Evolutionary conservation across 2,329 filamentous ascomycete species (phyloP), one percentile per base, ranked within the genome.

Genomic region (Colletotrichum destructivum): DNA sequence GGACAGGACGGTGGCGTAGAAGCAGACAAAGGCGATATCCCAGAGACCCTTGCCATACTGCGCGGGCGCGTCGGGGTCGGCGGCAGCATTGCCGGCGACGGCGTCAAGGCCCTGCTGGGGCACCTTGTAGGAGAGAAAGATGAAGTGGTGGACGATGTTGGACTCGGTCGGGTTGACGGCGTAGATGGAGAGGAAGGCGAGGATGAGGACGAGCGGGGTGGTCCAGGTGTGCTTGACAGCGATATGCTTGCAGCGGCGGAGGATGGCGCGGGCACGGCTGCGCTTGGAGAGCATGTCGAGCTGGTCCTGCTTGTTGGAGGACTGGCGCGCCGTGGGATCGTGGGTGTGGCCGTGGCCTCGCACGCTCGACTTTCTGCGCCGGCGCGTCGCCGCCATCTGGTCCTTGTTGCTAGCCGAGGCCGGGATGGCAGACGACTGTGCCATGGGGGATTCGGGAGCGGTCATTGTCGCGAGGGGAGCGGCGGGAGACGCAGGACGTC

Each of bases 41-140:
- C 88, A 87, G 42, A 81, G 84, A 31, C 92, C 92, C 77, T 94
- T 94, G 77, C 89, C 91, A 81, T 94, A 94, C 79, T 92, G 89
- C 35, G 85, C 82, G 13, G 84, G 82, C 12, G 82, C 81, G 68
- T 80, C 81, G 40, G 38, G 47, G 13, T 69, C 59, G 15, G 51
- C 44, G 2, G 51, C 51, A 38, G 49, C 63, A 31, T 31, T 31
- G 3, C 46, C 47, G 49, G 61, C 38, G 23, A 38, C 61, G 21
- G 44, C 57, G 4, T 84, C 83, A 68, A 79, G 80, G 21, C 79
- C 76, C n/a, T 77, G 76, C 63, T 81, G 83, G 7, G 87, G 83
- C 62, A 90, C 82, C 13, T 88, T 87, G 81, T 94, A 94, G 52
- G 92, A 93, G 69, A 93, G 87, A 84, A 93, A 93, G 76, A 94